Evolutionary conservation across 306 rosid species (phyloP).

Genomic region (Vicia sativa): DNA sequence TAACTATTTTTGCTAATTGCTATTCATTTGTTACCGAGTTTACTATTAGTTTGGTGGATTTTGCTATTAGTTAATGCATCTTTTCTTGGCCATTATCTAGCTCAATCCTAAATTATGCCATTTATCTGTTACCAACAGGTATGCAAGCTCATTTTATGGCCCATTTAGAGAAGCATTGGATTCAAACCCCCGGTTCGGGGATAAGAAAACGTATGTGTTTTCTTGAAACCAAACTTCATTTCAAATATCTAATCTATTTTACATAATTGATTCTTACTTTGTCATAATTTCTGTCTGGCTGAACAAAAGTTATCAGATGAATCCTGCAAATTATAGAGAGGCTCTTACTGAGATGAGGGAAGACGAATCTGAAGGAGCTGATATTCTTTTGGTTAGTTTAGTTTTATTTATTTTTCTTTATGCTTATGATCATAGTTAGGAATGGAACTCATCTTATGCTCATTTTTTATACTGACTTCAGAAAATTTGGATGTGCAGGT

Average conservation of each 20-base stretch:
- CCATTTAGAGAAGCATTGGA: conserved; percentile 96
- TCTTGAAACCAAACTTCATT: conserved; percentile 14
- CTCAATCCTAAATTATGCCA: conserved; percentile 20
- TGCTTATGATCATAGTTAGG: neutral
- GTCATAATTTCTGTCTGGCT: conserved; percentile 40
- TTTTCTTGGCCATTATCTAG: conserved; percentile 10
- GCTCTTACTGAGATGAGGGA: conserved; percentile 80
- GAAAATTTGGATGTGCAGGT: conserved; percentile 59
- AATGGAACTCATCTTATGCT: conserved; percentile 19
- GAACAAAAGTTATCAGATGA: conserved; percentile 86
- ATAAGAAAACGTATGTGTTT: conserved; percentile 80
- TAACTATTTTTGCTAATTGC: conserved; percentile 20
- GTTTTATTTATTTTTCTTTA: neutral
- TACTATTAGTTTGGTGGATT: conserved; percentile 14
- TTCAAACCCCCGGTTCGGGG: conserved; percentile 97
- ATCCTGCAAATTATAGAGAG: conserved; percentile 94
- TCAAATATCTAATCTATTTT: conserved; percentile 13
- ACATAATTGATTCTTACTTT: conserved; percentile 40
- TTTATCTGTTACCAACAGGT: conserved; percentile 57
- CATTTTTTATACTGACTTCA: conserved; percentile 1
- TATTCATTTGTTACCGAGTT: conserved; percentile 1
- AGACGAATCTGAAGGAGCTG: conserved; percentile 97
- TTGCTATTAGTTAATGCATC: neutral
- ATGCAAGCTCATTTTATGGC: conserved; percentile 94
- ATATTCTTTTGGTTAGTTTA: conserved; percentile 88